These are phyloP conservation scores for Diplodia scrobiculata DNA, from an alignment of 2,329 filamentous ascomycete genomes.

Conservation along the genomic window DNA sequence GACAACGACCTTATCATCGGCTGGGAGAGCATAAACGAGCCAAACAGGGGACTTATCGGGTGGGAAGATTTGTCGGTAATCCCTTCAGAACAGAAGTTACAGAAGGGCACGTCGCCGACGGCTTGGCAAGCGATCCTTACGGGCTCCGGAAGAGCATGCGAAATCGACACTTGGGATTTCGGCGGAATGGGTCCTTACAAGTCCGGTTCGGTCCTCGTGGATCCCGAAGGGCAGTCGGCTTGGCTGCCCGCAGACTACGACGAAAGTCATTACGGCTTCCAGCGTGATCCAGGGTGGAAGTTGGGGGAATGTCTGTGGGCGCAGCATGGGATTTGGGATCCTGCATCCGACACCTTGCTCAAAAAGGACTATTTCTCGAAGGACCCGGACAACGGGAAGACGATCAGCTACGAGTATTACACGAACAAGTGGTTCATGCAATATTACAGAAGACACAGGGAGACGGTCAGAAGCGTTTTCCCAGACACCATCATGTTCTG, in stretches of 20 bases:
- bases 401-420: constrained; percentile 79
- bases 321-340: constrained; percentile 94
- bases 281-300: constrained; percentile 83
- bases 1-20: constrained; percentile 86
- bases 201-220: constrained; percentile 77
- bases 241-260: constrained; percentile 85
- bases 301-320: constrained; percentile 96
- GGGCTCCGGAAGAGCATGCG: constrained; percentile 86
- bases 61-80: constrained; percentile 78
- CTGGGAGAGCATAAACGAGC: constrained; percentile 96
- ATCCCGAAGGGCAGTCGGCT: constrained; percentile 80
- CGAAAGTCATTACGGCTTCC: constrained; percentile 87
- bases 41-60: constrained; percentile 83
- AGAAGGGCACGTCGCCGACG: constrained; percentile 90
- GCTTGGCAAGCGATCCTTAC: constrained; percentile 91
- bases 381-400: constrained; percentile 71
- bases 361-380: constrained; percentile 86
- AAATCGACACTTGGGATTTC: constrained; percentile 91
- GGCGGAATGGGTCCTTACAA: constrained; percentile 91
- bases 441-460: constrained; percentile 74
- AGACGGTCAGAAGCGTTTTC: constrained; percentile 74
- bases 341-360: constrained; percentile 71
- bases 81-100: constrained; percentile 82
- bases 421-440: constrained; percentile 91
- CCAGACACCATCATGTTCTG: constrained; percentile 83